Evolutionary conservation across 176 grass and related monocot genomes (phyloP), one percentile per base, ranked within the genome.

Genomic region (Lolium rigidum): DNA sequence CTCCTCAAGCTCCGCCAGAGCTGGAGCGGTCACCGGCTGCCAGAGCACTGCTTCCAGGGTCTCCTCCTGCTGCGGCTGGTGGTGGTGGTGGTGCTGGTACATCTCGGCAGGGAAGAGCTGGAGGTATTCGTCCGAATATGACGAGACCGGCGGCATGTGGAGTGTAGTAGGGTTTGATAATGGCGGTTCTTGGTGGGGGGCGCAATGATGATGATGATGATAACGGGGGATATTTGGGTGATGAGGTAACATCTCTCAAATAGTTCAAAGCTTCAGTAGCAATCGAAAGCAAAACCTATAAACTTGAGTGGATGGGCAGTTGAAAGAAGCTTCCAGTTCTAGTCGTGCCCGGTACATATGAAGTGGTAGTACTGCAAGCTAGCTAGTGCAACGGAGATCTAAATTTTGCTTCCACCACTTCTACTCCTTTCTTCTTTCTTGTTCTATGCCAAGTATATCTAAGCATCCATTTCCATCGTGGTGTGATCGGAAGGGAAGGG

Each of bases 11-110:
- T n/a, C 87, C 69, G 14, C 13, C 22, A n/a, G 70, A 66, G 10
- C 72, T 5, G 72, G 52, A 25, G 60, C 24, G 15, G 41, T 48
- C 20, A 25, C 39, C 28, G 54, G 76, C 85, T 74, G 85, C 76
- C 63, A 86, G 68, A 91, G 70, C 85, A 91, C 77, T 3, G 82
- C 82, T 64, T 91, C 85, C 12, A 91, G 82, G 16, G 89, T 88
- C n/a, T 80, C 85, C 67, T 70, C 43, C 67, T 43, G 15, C 16
- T 69, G 65, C 65, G 2, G 65, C 61, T 26, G 60, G 22, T 66
- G 26, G 6, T 35, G 46, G 46, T 43, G 67, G 16, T 69, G 67
- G 1, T 50, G 70, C 2, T 13, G 72, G 80, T 83, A 63, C 84
- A 79, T 72, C 84, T 87, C 47, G 80, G 22, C 65, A 47, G 84